Conservation (phyloP, 2,329 filamentous ascomycete species). For the Phyllosticta citriasiana region DNA sequence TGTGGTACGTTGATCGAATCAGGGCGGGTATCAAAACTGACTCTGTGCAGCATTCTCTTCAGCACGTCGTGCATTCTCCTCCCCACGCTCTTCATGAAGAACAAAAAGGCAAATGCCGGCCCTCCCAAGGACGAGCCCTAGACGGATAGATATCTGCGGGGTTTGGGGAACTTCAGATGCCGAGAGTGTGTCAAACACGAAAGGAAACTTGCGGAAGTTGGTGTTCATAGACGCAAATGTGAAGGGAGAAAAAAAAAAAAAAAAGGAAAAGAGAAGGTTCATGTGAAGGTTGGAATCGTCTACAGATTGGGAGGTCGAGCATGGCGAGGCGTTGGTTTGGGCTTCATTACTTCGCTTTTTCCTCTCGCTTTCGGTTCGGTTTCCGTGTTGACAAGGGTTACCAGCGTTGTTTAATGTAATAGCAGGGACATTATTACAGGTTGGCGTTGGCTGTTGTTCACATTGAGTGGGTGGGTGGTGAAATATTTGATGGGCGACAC, state of each 20-base stretch:
- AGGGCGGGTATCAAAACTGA: conserved; percentile 12
- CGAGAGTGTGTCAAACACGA: background rate
- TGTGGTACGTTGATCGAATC: conserved; percentile 45
- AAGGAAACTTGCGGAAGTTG: background rate
- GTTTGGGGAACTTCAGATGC: background rate
- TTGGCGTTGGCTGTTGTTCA: background rate
- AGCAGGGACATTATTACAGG: background rate
- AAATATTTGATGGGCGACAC: background rate
- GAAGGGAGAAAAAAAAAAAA: background rate
- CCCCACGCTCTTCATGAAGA: conserved; percentile 41
- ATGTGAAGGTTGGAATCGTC: background rate
- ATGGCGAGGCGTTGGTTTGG: background rate
- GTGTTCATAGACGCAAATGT: background rate
- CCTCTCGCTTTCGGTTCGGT: background rate
- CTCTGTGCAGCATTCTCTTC: conserved; percentile 32
- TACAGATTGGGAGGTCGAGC: background rate
- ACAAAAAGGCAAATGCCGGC: conserved; percentile 31
- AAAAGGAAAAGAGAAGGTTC: background rate
- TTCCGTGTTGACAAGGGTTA: background rate
- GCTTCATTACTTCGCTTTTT: background rate
- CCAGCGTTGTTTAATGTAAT: background rate
- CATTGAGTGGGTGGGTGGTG: background rate
- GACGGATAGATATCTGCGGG: background rate
- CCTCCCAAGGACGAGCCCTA: conserved; percentile 20
- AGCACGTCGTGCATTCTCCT: conserved; percentile 35